Evolutionary conservation across 148 eudicot species (phyloP).

Genomic region (Rhododendron simsii): DNA sequence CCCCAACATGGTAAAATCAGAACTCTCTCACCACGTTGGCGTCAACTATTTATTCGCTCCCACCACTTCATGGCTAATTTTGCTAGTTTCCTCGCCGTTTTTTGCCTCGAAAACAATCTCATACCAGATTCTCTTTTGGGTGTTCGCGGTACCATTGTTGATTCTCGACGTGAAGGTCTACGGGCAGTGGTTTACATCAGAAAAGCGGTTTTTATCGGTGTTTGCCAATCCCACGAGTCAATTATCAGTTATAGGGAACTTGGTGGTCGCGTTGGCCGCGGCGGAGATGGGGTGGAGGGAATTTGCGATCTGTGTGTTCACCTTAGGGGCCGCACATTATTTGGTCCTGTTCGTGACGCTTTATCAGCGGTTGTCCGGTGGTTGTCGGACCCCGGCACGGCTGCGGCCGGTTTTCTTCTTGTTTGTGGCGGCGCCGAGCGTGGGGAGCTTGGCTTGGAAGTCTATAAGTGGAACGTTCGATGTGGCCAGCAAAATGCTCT

Average conservation of each 20-base stretch:
- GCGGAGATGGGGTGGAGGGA: conserved; percentile 43
- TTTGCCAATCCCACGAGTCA: conserved; percentile 51
- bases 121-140: conserved; percentile 30
- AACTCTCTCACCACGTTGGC: conserved; percentile 34
- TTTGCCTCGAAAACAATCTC: not conserved
- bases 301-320: conserved; percentile 32
- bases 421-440: conserved; percentile 44
- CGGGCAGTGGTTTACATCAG: conserved; percentile 49
- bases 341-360: conserved; percentile 39
- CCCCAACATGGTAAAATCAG: conserved; percentile 30
- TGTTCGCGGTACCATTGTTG: conserved; percentile 30
- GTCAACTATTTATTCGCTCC: conserved; percentile 50
- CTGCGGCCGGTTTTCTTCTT: conserved; percentile 41
- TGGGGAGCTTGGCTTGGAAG: conserved; percentile 44
- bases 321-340: conserved; percentile 42
- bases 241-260: conserved; percentile 40
- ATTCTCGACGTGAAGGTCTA: conserved; percentile 41
- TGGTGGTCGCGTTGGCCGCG: conserved; percentile 35
- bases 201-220: conserved; percentile 29
- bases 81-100: conserved; percentile 33
- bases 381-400: conserved; percentile 20
- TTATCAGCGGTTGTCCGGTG: conserved; percentile 35
- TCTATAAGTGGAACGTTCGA: conserved; percentile 36
- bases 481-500: conserved; percentile 39
- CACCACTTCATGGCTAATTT: conserved; percentile 39